A percentile compares a stretch with the other conserved stretches of the same genome.
Conservation (phyloP, 305 asterid genomes). For the Andrographis paniculata region DNA sequence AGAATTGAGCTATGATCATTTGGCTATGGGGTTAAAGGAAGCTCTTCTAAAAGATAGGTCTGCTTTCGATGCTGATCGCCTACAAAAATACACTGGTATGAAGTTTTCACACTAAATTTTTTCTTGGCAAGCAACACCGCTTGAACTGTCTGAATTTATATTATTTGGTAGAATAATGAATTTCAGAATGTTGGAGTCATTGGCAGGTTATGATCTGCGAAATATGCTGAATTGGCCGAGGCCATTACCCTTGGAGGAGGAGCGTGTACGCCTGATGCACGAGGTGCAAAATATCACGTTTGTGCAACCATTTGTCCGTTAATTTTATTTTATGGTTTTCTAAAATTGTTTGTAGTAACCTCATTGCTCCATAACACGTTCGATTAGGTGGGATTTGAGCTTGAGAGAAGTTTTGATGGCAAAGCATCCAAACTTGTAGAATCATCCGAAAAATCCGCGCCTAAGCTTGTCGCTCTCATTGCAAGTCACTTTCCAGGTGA, state of each 20-base stretch:
- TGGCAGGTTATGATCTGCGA: slow-evolving; percentile 73
- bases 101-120: not conserved
- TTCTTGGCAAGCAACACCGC: not conserved
- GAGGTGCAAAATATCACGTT: too few relatives aligned
- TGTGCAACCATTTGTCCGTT: too few relatives aligned
- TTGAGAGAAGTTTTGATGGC: slow-evolving; percentile 82
- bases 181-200: not conserved
- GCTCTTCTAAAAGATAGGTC: slow-evolving; percentile 70
- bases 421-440: slow-evolving; percentile 82
- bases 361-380: too few relatives aligned
- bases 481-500: slow-evolving; percentile 87
- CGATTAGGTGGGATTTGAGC: slow-evolving; percentile 88
- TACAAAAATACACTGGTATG: slow-evolving; percentile 80
- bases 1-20: slow-evolving; percentile 77
- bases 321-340: too few relatives aligned
- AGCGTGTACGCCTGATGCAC: slow-evolving; percentile 78
- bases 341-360: too few relatives aligned
- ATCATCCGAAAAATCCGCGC: slow-evolving; percentile 70
- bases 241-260: slow-evolving; percentile 94
- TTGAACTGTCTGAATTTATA: too few relatives aligned
- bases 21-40: slow-evolving; percentile 79
- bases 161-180: not conserved
- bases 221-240: slow-evolving; percentile 80
- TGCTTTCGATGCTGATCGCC: slow-evolving; percentile 82
- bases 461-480: slow-evolving; percentile 72